phyloP scores from a whole-genome alignment of 164 flowering plant genomes.

The Stephania japonica region DNA sequence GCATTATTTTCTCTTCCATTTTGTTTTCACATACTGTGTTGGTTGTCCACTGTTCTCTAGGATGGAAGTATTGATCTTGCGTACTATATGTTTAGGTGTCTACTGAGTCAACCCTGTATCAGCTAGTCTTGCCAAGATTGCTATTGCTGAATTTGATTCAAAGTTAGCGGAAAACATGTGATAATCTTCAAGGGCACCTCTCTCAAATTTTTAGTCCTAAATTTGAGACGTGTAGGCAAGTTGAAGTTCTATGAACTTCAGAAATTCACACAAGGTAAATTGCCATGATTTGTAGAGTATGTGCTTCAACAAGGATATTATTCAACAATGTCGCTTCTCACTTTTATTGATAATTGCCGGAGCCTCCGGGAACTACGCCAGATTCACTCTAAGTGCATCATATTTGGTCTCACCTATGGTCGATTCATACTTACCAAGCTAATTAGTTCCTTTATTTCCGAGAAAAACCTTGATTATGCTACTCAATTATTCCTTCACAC shows the following conservation, averaged over 20 bases:
- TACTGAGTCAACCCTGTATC: not conserved
- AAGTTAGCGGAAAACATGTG: not conserved
- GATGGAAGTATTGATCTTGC: no score
- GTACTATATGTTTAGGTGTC: not conserved
- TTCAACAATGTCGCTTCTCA: not conserved
- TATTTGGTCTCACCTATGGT: slow-evolving; percentile 4
- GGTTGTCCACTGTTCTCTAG: no score
- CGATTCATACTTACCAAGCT: slow-evolving; percentile 12
- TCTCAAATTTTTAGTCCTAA: not conserved
- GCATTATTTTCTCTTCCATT: no score
- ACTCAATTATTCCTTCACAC: slow-evolving; percentile 1
- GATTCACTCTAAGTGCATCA: slow-evolving; percentile 16
- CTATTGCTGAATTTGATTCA: not conserved
- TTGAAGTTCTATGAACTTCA: not conserved
- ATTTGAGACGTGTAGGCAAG: not conserved
- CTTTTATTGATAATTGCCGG: slow-evolving; percentile 12
- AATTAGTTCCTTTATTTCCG: not conserved
- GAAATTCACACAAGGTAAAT: no score
- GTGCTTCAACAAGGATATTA: no score
- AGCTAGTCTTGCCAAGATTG: no score
- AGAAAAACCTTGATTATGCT: slow-evolving; percentile 5
- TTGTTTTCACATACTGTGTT: no score
- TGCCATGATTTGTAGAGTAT: no score
- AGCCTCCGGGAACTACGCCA: slow-evolving; percentile 10
- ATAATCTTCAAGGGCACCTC: not conserved